These are phyloP conservation scores for Senecio squalidus DNA, from an alignment of 140 eudicot species.

Conservation along the genomic window DNA sequence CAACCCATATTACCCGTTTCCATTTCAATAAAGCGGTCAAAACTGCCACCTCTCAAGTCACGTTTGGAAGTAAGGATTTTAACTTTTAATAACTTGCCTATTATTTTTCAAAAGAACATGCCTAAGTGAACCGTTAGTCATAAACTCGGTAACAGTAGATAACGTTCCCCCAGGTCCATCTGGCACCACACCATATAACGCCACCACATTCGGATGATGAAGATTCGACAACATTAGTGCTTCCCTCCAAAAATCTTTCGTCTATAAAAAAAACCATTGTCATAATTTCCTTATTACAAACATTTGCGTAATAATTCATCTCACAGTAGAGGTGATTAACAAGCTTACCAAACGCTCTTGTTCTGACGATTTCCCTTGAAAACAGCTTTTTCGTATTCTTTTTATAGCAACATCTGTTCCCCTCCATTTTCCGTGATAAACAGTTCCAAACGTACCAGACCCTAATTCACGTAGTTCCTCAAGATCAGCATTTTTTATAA, in stretches of 20 bases:
- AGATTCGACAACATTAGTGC: constrained; percentile 60
- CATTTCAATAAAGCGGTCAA: too few relatives aligned
- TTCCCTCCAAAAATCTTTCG: constrained; percentile 79
- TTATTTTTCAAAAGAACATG: constrained; percentile 9
- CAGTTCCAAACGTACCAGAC: constrained; percentile 80
- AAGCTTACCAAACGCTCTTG: constrained; percentile 66
- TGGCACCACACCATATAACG: constrained; percentile 17
- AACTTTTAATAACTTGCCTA: neutral
- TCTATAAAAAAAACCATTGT: constrained; percentile 21
- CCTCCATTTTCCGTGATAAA: constrained; percentile 79
- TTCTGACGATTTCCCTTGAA: constrained; percentile 53
- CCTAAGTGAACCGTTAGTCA: constrained; percentile 18
- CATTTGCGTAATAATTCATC: neutral
- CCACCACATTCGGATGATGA: constrained; percentile 12
- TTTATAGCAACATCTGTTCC: constrained; percentile 76
- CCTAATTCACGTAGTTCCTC: constrained; percentile 72
- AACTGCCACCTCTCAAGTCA: too few relatives aligned
- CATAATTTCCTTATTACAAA: neutral
- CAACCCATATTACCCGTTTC: too few relatives aligned
- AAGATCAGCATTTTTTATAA: constrained; percentile 58
- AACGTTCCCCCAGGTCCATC: constrained; percentile 19
- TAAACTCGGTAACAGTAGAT: constrained; percentile 17
- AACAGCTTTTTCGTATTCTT: constrained; percentile 36
- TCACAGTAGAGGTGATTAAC: neutral
- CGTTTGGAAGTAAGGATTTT: too few relatives aligned